phyloP scores from a whole-genome alignment of 345 rosid species.

The Noccaea caerulescens region DNA sequence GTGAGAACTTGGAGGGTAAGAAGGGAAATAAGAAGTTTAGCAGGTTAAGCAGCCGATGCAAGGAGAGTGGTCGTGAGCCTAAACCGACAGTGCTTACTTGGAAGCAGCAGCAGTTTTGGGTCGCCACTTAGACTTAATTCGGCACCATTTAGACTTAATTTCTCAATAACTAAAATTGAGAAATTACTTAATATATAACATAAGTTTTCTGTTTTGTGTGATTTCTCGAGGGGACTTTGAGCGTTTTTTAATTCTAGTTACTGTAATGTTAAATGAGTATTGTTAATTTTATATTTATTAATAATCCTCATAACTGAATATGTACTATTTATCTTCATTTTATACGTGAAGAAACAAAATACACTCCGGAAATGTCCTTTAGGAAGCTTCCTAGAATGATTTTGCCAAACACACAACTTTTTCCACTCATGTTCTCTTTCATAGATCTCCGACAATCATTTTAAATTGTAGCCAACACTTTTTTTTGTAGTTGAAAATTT shows the following conservation, averaged over 20 bases:
- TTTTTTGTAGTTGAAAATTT: conserved; percentile 21
- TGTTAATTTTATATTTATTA: neutral
- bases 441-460: neutral
- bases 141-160: neutral
- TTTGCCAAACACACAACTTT: neutral
- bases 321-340: conserved; percentile 4
- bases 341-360: conserved; percentile 3
- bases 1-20: conserved; percentile 45
- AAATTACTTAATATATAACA: neutral
- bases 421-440: conserved; percentile 17
- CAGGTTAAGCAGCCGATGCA: conserved; percentile 59
- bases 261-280: conserved; percentile 24
- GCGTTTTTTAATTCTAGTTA: conserved; percentile 7
- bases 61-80: conserved; percentile 52
- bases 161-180: too few relatives aligned
- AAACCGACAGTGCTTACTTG: conserved; percentile 51
- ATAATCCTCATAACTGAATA: neutral
- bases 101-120: conserved; percentile 61
- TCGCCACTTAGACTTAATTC: conserved; percentile 48
- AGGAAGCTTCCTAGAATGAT: conserved; percentile 34
- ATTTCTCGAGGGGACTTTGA: conserved; percentile 14
- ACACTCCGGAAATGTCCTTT: conserved; percentile 3
- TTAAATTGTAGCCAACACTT: neutral
- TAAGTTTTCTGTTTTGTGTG: conserved; percentile 9
- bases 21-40: conserved; percentile 48